Conservation (phyloP, 768 basidiomycete species). For the Macrolepiota dolichaula region DNA sequence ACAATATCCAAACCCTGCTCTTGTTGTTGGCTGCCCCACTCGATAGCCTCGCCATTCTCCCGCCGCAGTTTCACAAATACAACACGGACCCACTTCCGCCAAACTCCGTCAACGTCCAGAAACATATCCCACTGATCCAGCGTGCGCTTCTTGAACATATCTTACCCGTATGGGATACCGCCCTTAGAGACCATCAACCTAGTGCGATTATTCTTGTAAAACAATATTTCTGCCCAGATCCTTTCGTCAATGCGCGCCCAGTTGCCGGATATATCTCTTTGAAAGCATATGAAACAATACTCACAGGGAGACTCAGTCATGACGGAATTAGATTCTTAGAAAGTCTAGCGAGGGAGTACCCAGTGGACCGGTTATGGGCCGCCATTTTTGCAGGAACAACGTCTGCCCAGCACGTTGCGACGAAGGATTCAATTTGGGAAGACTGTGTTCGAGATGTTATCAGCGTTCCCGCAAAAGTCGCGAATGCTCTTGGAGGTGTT, state of each 20-base stretch:
- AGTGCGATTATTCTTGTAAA: conserved; percentile 40
- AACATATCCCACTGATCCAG: conserved; percentile 59
- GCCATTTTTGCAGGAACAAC: conserved; percentile 33
- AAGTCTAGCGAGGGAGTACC: conserved; percentile 57
- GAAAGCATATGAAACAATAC: conserved; percentile 62
- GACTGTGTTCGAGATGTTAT: conserved; percentile 66
- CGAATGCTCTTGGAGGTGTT: conserved; percentile 59
- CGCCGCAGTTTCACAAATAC: conserved; percentile 48
- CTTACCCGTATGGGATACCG: conserved; percentile 64
- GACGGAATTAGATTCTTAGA: conserved; percentile 53
- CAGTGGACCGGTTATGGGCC: conserved; percentile 64
- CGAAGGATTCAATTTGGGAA: conserved; percentile 58
- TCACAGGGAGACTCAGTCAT: conserved; percentile 43
- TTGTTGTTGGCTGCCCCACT: conserved; percentile 58
- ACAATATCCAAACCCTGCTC: conserved; percentile 50
- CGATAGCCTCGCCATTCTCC: conserved; percentile 52
- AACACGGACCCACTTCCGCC: conserved; percentile 35
- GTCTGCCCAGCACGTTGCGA: conserved; percentile 17
- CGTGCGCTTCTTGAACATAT: conserved; percentile 58
- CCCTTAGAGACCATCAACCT: conserved; percentile 44
- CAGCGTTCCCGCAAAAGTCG: conserved; percentile 71
- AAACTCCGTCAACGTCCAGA: conserved; percentile 28
- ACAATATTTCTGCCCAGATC: conserved; percentile 74
- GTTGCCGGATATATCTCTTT: conserved; percentile 52
- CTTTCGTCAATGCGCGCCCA: conserved; percentile 46